Base-by-base conservation (phyloP, 2,329 filamentous ascomycete genomes). In the Plectosphaerella cucumerina region DNA sequence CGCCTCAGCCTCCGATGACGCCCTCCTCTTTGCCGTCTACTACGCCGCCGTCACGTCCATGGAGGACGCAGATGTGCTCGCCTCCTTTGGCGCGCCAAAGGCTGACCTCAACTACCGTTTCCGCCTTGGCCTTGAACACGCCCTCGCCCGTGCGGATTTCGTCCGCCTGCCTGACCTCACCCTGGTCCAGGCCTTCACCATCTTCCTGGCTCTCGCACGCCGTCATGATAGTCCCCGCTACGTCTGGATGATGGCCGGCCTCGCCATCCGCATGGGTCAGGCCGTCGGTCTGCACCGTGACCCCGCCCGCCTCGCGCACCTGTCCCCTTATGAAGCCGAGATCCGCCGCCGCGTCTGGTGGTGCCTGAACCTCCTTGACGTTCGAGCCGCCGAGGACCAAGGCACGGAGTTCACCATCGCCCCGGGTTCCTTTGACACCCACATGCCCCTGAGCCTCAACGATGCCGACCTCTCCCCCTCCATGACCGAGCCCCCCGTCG, bases 241-340 rank as follows among this genome's bases (percentile, higher is more conserved):
- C 4, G 74, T 81, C 5, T 87, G 84, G 82, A 81, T 82, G 37
- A 69, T 88, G 56, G 83, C 81, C 0, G 84, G 83, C 0, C 71
- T 86, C 1, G 76, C 78, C n/a, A 76, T 83, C 17, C 70, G 78
- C 6, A 78, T 82, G 60, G 76, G 71, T 14, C 75, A 79, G 31
- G 72, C 75, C 10, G 67, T 83, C 21, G 78, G 80, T 1, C 66
- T 83, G 33, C 80, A 84, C 50, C 71, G 78, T n/a, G 84, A 87
- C 42, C 78, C 78, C 14, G 70, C 69, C 3, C 65, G 73, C 48
- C 77, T 77, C 59, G 75, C 65, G 5, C 73, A 78, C 12, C 59
- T 87, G 2, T 73, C 74, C 0, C 77, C 80, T 0, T 86, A 84
- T 50, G 80, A 87, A 44, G 72, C 74, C 3, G 79, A 85, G 63